Base-by-base conservation (phyloP, 805 yeast species). In the Zygotorulaspora sp. region DNA sequence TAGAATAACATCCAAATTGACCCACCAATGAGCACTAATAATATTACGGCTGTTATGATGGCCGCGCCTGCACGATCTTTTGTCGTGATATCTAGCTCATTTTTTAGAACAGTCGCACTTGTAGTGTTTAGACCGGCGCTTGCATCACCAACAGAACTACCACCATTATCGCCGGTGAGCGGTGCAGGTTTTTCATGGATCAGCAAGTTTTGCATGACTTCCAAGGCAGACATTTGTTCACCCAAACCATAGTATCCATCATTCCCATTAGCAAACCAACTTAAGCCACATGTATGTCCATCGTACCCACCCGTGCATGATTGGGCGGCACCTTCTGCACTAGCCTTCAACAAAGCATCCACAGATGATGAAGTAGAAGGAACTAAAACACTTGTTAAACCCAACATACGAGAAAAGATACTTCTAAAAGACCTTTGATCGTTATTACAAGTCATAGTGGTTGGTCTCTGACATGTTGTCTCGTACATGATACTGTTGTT, bases 31-130 rank as follows among this genome's bases (percentile, higher is more conserved):
- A 87, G 51, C 2, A 70, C 57, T 2, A 76, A 75, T 46, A 86
- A 59, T 1, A 83, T 78, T 5, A 86, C 61, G 0, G 89, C 94
- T 0, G 98, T 90, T 29, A 86, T 61, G 15, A 89, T 67, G 32
- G 94, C 95, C 1, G 97, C 96, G 34, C 97, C 97, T 2, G 87
- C 96, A 51, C 72, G 75, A 55, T 86, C 96, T 43, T 75, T 77
- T 0, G 67, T 59, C 1, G 77, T 66, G 29, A 88, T 76, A 1
- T 58, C 63, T 32, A 80, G 58, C 26, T 52, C 43, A 35, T 52
- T 52, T 48, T 49, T 49, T 42, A 51, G 28, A 42, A 71, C 71
- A 21, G 65, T 58, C 5, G 65, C 47, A 12, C 70, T 63, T 1
- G 59, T 61, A 2, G 73, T 48, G 44, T 62, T 55, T 6, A 72